phyloP scores from a whole-genome alignment of 768 basidiomycete species.

The Russula emetica region DNA sequence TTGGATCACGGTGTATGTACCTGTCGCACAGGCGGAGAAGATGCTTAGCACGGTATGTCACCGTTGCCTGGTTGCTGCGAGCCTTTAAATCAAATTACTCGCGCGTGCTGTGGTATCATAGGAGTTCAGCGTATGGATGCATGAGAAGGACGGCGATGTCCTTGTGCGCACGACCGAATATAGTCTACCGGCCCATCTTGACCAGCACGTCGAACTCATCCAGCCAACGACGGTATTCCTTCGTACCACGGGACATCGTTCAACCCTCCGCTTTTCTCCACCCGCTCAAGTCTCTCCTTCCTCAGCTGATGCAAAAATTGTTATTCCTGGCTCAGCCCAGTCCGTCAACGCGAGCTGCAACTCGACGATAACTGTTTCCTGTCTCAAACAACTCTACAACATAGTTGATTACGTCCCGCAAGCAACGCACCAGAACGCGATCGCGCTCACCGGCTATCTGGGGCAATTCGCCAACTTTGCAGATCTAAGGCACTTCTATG shows the following conservation, averaged over 20 bases:
- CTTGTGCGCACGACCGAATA: conserved; percentile 58
- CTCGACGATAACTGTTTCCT: conserved; percentile 35
- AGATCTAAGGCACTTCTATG: conserved; percentile 36
- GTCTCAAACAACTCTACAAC: conserved; percentile 38
- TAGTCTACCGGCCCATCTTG: conserved; percentile 51
- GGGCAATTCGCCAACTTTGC: conserved; percentile 34
- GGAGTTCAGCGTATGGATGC: conserved; percentile 56
- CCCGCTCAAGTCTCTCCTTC: background rate
- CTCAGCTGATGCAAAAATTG: background rate
- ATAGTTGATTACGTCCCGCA: conserved; percentile 32
- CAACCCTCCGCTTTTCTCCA: conserved; percentile 35
- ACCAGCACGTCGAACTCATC: conserved; percentile 54
- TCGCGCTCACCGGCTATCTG: conserved; percentile 38
- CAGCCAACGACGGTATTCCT: conserved; percentile 66
- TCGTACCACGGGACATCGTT: conserved; percentile 40
- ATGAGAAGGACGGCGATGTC: conserved; percentile 46
- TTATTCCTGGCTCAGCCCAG: background rate
- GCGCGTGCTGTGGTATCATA: conserved; percentile 27
- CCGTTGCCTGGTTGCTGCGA: background rate
- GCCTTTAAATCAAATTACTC: background rate
- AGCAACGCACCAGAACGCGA: conserved; percentile 32
- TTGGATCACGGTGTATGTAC: conserved; percentile 53
- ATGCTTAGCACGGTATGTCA: conserved; percentile 53
- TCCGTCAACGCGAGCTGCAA: conserved; percentile 37
- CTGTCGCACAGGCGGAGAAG: conserved; percentile 52